phyloP scores from a whole-genome alignment of 345 rosid species.

The Balakata baccata region DNA sequence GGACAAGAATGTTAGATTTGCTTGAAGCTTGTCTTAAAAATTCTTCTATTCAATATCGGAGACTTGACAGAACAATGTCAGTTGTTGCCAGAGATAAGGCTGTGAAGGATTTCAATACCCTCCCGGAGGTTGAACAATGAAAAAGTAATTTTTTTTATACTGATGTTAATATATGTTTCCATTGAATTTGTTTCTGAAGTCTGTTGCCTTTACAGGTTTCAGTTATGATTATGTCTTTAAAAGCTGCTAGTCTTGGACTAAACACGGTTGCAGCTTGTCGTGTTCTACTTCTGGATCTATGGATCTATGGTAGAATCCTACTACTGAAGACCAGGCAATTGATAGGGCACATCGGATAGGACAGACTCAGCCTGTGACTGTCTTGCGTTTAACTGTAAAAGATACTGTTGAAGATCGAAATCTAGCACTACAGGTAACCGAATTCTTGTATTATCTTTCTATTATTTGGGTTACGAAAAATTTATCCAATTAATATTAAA shows the following conservation, averaged over 20 bases:
- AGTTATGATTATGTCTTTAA: slow-evolving; percentile 94
- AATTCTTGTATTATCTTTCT: neutral
- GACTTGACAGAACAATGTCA: slow-evolving; percentile 99
- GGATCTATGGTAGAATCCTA: slow-evolving; percentile 99
- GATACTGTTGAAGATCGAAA: slow-evolving; percentile 94
- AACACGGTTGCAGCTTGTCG: slow-evolving; percentile 97
- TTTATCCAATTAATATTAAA: neutral
- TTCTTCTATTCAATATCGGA: slow-evolving; percentile 73
- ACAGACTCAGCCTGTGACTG: slow-evolving; percentile 85
- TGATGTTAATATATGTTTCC: neutral
- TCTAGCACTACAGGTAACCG: slow-evolving; percentile 73
- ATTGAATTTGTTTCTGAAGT: neutral
- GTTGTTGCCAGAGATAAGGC: slow-evolving; percentile 92
- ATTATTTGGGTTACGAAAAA: neutral
- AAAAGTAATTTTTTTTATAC: neutral
- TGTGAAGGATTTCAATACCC: slow-evolving; percentile 85
- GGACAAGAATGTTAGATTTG: slow-evolving; percentile 94
- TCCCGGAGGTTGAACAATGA: slow-evolving; percentile 65
- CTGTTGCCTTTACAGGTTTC: slow-evolving; percentile 49
- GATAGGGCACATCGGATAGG: slow-evolving; percentile 99
- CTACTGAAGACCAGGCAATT: slow-evolving; percentile 92
- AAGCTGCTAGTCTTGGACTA: slow-evolving; percentile 97
- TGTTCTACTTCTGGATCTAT: slow-evolving; percentile 81
- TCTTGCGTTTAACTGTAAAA: slow-evolving; percentile 77
- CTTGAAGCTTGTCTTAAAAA: slow-evolving; percentile 71